Conservation (phyloP, 495 filamentous ascomycete species). For the Bacidia gigantensis region DNA sequence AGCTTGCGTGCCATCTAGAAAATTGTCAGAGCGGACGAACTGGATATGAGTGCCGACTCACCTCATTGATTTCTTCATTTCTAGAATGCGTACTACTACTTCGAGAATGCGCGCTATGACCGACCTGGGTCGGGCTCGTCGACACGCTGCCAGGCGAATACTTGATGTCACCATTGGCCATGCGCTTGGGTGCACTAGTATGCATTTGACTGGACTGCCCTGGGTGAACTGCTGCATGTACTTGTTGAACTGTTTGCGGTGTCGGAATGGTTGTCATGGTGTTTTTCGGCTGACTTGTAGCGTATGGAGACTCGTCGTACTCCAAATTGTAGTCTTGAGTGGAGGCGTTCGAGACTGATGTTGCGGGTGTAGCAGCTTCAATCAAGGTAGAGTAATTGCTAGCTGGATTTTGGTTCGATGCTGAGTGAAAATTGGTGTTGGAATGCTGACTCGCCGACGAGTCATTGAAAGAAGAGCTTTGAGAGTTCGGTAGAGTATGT, state of each 20-base stretch:
- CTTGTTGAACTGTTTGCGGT: not conserved
- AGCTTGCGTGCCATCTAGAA: conserved; percentile 61
- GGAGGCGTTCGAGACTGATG: conserved; percentile 13
- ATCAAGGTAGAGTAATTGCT: not conserved
- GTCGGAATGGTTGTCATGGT: not conserved
- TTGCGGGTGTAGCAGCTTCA: conserved; percentile 11
- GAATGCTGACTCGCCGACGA: conserved; percentile 8
- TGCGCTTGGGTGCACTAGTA: conserved; percentile 40
- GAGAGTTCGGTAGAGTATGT: not conserved
- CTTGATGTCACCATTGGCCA: conserved; percentile 51
- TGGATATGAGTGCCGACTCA: conserved; percentile 25
- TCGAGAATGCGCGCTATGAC: conserved; percentile 42
- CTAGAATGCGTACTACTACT: conserved; percentile 50
- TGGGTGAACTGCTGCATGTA: not conserved
- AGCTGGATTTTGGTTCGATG: not conserved
- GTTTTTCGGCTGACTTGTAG: not conserved
- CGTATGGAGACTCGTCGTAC: not conserved
- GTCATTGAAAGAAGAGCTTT: conserved; percentile 11
- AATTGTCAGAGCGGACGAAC: conserved; percentile 13
- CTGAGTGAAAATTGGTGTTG: not conserved
- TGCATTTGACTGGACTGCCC: not conserved
- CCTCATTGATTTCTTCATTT: conserved; percentile 60
- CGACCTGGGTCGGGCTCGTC: conserved; percentile 22
- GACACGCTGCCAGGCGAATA: conserved; percentile 26
- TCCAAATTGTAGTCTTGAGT: conserved; percentile 9